Evolutionary conservation across 2,329 filamentous ascomycete genomes (phyloP).

Genomic region (Exophiala phaeomuriformis): DNA sequence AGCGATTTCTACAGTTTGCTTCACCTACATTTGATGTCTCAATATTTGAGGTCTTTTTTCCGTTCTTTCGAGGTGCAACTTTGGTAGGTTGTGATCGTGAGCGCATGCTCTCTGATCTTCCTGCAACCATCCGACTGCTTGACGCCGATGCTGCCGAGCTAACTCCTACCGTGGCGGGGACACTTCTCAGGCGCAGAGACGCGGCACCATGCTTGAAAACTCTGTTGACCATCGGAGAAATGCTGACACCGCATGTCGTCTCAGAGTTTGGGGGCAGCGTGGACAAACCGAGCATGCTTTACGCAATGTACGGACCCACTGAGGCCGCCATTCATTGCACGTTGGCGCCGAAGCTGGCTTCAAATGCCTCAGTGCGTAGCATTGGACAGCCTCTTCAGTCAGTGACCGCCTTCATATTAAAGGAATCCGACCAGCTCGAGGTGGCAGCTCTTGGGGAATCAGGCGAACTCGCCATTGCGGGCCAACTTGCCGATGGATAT

Average conservation of each 20-base stretch:
- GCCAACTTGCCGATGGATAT: slow-evolving; percentile 75
- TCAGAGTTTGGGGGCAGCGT: slow-evolving; percentile 64
- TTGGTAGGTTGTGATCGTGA: slow-evolving; percentile 63
- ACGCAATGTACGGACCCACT: slow-evolving; percentile 92
- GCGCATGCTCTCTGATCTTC: slow-evolving; percentile 67
- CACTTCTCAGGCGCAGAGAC: slow-evolving; percentile 60
- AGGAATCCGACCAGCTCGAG: slow-evolving; percentile 41
- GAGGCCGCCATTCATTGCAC: slow-evolving; percentile 90
- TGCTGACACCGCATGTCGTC: slow-evolving; percentile 72
- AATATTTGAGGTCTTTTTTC: slow-evolving; percentile 91
- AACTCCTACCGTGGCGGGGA: slow-evolving; percentile 78
- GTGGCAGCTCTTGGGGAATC: slow-evolving; percentile 59
- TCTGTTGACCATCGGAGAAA: slow-evolving; percentile 84
- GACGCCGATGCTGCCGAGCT: slow-evolving; percentile 77
- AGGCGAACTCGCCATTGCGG: slow-evolving; percentile 76
- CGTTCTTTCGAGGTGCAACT: slow-evolving; percentile 64
- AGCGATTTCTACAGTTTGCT: slow-evolving; percentile 82
- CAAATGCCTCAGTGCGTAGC: slow-evolving; percentile 52
- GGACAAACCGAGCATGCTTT: slow-evolving; percentile 57
- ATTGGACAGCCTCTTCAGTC: slow-evolving; percentile 76
- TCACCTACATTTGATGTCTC: slow-evolving; percentile 91
- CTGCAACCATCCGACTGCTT: slow-evolving; percentile 56
- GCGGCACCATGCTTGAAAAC: slow-evolving; percentile 62
- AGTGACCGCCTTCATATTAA: slow-evolving; percentile 67
- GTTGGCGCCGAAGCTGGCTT: slow-evolving; percentile 56